These are phyloP conservation scores for Kwoniella pini DNA, from an alignment of 768 basidiomycete species.

Conservation along the genomic window DNA sequence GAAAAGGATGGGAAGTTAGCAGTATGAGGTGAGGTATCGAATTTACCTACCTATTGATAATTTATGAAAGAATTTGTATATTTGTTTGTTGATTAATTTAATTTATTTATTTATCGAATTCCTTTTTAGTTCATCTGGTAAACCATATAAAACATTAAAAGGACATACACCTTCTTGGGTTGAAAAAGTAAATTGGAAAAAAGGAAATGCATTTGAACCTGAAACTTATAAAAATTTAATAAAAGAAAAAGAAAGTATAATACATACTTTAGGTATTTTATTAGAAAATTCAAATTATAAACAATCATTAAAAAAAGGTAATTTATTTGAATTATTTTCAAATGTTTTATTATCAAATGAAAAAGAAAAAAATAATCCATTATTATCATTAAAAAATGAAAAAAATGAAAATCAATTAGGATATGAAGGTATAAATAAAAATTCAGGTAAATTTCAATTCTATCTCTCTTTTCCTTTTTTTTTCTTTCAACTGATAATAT, in stretches of 20 bases:
- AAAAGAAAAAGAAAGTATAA: constrained; percentile 69
- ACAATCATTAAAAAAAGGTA: constrained; percentile 63
- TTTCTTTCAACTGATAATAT: no score
- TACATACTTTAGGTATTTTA: constrained; percentile 90
- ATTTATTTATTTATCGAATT: neutral
- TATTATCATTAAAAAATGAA: constrained; percentile 54
- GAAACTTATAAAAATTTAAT: constrained; percentile 71
- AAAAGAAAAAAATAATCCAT: no score
- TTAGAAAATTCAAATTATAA: constrained; percentile 83
- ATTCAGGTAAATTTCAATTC: constrained; percentile 76
- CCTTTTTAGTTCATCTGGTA: constrained; percentile 72
- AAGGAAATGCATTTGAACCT: constrained; percentile 77
- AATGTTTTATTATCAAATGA: no score
- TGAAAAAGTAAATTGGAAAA: constrained; percentile 74
- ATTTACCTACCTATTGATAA: no score
- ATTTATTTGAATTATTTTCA: no score
- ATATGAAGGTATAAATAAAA: constrained; percentile 83
- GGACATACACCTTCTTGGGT: constrained; percentile 89
- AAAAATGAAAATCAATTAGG: constrained; percentile 49
- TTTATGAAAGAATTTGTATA: no score
- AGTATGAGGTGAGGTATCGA: constrained; percentile 70
- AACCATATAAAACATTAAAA: constrained; percentile 80
- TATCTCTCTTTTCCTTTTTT: neutral
- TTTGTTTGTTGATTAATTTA: no score
- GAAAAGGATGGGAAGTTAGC: constrained; percentile 79